These are phyloP conservation scores for Tetradesmus lagerheimii DNA, from an alignment of 139 green algal genomes.

Conservation along the genomic window DNA sequence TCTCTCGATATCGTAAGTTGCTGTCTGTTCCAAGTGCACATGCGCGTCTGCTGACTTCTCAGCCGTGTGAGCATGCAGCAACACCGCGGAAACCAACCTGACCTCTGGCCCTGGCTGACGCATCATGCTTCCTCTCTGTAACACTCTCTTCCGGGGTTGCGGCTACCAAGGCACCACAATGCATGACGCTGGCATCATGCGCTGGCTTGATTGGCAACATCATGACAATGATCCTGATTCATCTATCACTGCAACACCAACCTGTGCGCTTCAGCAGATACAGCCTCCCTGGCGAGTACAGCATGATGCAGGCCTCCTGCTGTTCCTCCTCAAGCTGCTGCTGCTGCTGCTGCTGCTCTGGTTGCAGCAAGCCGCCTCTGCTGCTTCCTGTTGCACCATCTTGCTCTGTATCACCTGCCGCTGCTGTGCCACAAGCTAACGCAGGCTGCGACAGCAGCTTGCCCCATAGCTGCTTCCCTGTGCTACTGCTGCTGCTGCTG, in stretches of 20 bases:
- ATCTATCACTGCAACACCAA: background rate
- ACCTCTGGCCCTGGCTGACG: no score
- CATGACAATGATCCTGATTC: background rate
- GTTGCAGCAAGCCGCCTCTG: background rate
- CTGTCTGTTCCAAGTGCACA: no score
- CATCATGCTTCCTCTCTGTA: no score
- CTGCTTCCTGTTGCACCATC: background rate
- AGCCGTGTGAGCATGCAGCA: no score
- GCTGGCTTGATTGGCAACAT: no score
- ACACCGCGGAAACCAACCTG: no score
- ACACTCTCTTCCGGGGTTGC: no score
- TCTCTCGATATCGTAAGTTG: no score
- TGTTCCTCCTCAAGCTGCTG: conserved; percentile 8
- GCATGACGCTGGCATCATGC: no score
- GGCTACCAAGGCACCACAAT: no score
- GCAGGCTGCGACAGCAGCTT: background rate
- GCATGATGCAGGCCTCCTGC: background rate
- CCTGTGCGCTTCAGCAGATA: background rate
- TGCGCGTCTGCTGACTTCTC: no score
- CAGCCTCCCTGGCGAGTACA: conserved; percentile 6
- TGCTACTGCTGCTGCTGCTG: background rate
- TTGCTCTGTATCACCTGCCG: background rate
- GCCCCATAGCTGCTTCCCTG: background rate
- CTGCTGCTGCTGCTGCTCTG: conserved; percentile 21
- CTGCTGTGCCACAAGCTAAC: background rate